Base-by-base conservation (phyloP, 768 basidiomycete genomes). In the Termitomyces sp. region DNA sequence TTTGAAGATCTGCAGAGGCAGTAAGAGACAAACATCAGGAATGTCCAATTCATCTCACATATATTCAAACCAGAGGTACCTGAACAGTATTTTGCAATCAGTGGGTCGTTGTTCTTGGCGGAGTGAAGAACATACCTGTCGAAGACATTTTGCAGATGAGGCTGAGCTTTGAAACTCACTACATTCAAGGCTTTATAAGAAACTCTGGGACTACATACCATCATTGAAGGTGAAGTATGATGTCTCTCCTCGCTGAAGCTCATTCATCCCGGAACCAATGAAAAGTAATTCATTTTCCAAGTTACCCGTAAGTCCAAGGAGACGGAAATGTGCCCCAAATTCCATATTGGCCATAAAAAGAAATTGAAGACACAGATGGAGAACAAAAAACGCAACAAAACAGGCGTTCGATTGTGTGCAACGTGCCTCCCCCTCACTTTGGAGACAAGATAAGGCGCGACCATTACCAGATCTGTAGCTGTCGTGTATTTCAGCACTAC, bases 1-100 rank as follows among this genome's bases (percentile, higher is more conserved):
- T 68, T 64, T 85, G 83, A 24, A 88, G 71, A 66, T 83, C 86
- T 87, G 40, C 19, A 21, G 35, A 30, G 35, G 43, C 38, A 37
- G 45, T 63, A 44, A 53, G 48, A 35, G 47, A 37, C 24, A 58
- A n/a, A 14, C 28, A 30, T 57, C n/a, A 15, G 32, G 24, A 9
- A 53, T 12, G 8, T 44, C 17, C 34, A 49, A 17, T 46, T 10
- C 15, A 19, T 61, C 68, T 52, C 53, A 75, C 77, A 72, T 24
- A 61, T 66, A 61, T 77, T 77, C 53, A 77, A 65, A 28, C 62
- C 68, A 47, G 68, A 70, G 53, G 68, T 68, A 55, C 72, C 73
- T 61, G 58, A 56, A 58, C 21, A 37, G 6, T 12, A 22, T 6
- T n/a, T 38, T 24, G 24, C 28, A 14, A 35, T 60, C 30, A 54